phyloP scores from a whole-genome alignment of 345 rosid species.

The Dipteronia sinensis region DNA sequence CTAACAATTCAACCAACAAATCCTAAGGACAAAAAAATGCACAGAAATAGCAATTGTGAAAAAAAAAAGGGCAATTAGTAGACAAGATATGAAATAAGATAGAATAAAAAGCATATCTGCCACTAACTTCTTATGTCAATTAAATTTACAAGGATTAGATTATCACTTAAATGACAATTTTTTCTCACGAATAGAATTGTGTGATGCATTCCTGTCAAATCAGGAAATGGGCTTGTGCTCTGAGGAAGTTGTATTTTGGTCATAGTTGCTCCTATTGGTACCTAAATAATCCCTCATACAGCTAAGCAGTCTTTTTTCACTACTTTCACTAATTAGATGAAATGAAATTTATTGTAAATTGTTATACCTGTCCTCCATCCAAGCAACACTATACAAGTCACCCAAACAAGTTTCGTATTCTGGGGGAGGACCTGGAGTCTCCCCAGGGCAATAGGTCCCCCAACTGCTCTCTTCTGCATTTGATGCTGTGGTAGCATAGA shows the following conservation, averaged over 20 bases:
- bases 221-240: not conserved
- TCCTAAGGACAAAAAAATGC: too few relatives aligned
- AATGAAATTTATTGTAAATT: slow-evolving; percentile 1
- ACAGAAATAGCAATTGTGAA: too few relatives aligned
- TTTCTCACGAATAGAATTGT: too few relatives aligned
- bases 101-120: not conserved
- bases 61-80: not conserved
- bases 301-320: not conserved
- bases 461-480: slow-evolving; percentile 97
- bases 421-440: slow-evolving; percentile 81
- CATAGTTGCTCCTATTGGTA: not conserved
- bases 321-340: not conserved
- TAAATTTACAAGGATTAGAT: too few relatives aligned
- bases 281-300: not conserved
- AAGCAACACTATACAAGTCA: slow-evolving; percentile 92
- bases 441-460: slow-evolving; percentile 99
- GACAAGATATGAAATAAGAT: not conserved
- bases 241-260: not conserved
- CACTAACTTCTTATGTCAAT: not conserved
- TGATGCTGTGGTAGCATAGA: slow-evolving; percentile 92
- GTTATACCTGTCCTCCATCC: slow-evolving; percentile 98
- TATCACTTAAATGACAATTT: too few relatives aligned
- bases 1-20: not conserved
- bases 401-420: slow-evolving; percentile 97
- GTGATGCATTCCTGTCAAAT: too few relatives aligned